Conservation (phyloP, 2,329 filamentous ascomycete species). For the Botrytis aclada region DNA sequence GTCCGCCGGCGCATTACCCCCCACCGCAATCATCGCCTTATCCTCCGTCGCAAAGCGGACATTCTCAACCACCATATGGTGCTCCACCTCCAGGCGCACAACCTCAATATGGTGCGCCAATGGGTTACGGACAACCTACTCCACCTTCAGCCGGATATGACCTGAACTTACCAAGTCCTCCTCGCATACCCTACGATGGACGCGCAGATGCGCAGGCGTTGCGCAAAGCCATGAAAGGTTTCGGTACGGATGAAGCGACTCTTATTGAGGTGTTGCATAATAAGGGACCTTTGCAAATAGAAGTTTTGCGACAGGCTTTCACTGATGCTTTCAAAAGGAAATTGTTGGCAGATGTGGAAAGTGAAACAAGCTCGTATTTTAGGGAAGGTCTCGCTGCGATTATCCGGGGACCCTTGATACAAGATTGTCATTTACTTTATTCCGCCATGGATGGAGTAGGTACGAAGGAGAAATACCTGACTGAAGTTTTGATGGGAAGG, state of each 20-base stretch:
- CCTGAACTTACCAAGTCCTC: slow-evolving; percentile 46
- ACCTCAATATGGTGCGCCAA: slow-evolving; percentile 20
- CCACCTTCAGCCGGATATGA: slow-evolving; percentile 73
- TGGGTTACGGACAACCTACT: slow-evolving; percentile 47
- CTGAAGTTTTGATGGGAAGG: slow-evolving; percentile 79
- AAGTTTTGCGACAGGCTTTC: slow-evolving; percentile 65
- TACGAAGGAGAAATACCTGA: slow-evolving; percentile 81
- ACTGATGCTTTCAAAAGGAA: slow-evolving; percentile 61
- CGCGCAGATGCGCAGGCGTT: slow-evolving; percentile 66
- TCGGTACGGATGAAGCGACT: slow-evolving; percentile 80
- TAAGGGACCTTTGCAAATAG: slow-evolving; percentile 76
- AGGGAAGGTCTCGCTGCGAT: slow-evolving; percentile 72
- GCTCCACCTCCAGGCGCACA: slow-evolving; percentile 36
- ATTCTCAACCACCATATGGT: slow-evolving; percentile 22
- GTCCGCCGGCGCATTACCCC: slow-evolving; percentile 11
- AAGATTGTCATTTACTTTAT: slow-evolving; percentile 70
- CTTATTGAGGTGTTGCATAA: slow-evolving; percentile 68
- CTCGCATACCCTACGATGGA: slow-evolving; percentile 67
- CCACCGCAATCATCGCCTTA: slow-evolving; percentile 48
- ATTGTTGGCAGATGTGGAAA: slow-evolving; percentile 71
- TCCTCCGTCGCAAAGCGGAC: slow-evolving; percentile 25
- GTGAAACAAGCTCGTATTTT: slow-evolving; percentile 74
- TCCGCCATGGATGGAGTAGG: slow-evolving; percentile 74
- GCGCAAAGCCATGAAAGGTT: slow-evolving; percentile 85
- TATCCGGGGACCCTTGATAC: slow-evolving; percentile 71